Percentiles rank a stretch among this genome's conserved stretches.
phyloP scores from a whole-genome alignment of 441 rosid species.

The Populus tomentosa region DNA sequence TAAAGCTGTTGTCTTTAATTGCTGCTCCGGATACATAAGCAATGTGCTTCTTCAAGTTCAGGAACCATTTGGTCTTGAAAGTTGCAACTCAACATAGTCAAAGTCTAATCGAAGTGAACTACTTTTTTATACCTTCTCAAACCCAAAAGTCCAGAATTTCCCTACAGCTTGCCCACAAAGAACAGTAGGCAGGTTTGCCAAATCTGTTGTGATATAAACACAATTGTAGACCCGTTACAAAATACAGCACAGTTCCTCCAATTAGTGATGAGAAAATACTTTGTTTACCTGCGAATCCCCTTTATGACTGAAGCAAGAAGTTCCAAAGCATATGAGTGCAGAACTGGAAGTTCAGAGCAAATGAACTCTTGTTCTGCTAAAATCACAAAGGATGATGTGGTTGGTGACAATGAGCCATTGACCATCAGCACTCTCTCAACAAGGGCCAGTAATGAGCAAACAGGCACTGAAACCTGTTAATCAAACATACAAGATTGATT shows the following conservation, averaged over 20 bases:
- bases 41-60: not conserved
- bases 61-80: not conserved
- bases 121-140: not conserved
- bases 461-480: constrained; percentile 54
- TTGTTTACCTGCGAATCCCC: constrained; percentile 64
- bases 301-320: constrained; percentile 59
- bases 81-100: no score
- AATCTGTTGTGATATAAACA: not conserved
- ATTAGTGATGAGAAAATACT: not conserved
- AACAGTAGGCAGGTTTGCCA: not conserved
- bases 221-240: not conserved
- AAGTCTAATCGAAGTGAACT: not conserved
- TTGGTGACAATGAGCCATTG: constrained; percentile 64
- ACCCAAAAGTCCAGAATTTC: not conserved
- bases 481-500: constrained; percentile 11
- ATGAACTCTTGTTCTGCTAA: constrained; percentile 65
- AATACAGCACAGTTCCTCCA: not conserved
- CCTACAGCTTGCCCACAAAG: not conserved
- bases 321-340: constrained; percentile 62
- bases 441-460: constrained; percentile 60
- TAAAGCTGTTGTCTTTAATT: not conserved
- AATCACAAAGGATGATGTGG: constrained; percentile 48
- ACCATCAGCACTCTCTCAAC: constrained; percentile 76
- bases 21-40: not conserved
- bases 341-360: constrained; percentile 74